Conservation (phyloP, 768 basidiomycete species). For the Coprinopsis cinerea region DNA sequence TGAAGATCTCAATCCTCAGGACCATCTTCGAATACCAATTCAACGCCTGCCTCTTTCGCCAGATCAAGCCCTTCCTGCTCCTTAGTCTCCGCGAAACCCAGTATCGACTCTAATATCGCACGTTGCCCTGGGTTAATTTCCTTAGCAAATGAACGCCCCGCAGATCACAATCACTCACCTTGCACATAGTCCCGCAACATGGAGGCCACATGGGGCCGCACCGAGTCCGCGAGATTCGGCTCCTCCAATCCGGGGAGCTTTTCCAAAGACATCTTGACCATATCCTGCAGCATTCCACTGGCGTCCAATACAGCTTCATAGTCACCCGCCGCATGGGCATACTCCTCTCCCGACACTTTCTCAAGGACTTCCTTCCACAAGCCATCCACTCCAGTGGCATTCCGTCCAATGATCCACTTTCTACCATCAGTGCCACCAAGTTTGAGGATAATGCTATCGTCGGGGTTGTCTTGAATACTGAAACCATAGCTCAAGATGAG, state of each 20-base stretch:
- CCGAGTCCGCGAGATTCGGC: constrained; percentile 15
- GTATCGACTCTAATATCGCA: constrained; percentile 48
- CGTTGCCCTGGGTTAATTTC: constrained; percentile 37
- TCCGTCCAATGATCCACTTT: constrained; percentile 61
- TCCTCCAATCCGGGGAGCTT: constrained; percentile 36
- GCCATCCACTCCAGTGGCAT: constrained; percentile 46
- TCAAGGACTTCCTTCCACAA: constrained; percentile 54
- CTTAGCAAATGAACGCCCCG: too few species aligned
- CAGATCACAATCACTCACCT: constrained; percentile 32
- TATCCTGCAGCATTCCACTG: constrained; percentile 57
- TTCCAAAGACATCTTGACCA: constrained; percentile 49
- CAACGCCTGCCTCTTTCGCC: constrained; percentile 48
- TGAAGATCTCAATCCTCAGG: too few species aligned
- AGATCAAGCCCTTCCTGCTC: constrained; percentile 39
- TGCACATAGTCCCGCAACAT: constrained; percentile 70
- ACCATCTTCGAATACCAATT: constrained; percentile 46
- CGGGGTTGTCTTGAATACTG: constrained; percentile 68
- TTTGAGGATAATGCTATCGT: constrained; percentile 80
- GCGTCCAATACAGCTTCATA: constrained; percentile 69
- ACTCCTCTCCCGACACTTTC: constrained; percentile 18
- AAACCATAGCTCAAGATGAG: constrained; percentile 93
- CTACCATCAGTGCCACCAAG: constrained; percentile 50
- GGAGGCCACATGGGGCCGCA: constrained; percentile 50
- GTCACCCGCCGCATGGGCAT: constrained; percentile 20
- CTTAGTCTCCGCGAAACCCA: constrained; percentile 43